Percentiles rank a stretch among this genome's conserved stretches.
These are phyloP conservation scores for Chlorophyllum brunneum DNA, from an alignment of 768 basidiomycete genomes.

Conservation along the genomic window DNA sequence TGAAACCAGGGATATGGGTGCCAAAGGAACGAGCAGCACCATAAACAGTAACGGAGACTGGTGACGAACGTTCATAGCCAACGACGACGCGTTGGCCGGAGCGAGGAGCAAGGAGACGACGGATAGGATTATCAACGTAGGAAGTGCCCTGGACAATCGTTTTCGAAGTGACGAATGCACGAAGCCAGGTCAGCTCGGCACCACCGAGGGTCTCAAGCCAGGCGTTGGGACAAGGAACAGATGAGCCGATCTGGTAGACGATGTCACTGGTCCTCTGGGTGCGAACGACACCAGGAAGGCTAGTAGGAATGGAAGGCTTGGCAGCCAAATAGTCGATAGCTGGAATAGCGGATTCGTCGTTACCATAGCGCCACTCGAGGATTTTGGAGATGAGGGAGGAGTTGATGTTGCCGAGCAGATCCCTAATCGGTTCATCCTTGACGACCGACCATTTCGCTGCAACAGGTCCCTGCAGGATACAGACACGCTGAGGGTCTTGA, in stretches of 20 bases:
- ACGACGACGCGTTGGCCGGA: conserved; percentile 75
- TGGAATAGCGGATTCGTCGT: conserved; percentile 74
- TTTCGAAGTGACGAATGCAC: conserved; percentile 75
- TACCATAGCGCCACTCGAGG: conserved; percentile 71
- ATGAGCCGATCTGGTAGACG: conserved; percentile 46
- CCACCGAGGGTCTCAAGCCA: conserved; percentile 91
- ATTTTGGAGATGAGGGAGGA: conserved; percentile 72
- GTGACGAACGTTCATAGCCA: conserved; percentile 36
- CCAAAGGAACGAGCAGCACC: conserved; percentile 83
- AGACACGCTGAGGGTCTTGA: conserved; percentile 97
- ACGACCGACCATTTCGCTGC: conserved; percentile 82
- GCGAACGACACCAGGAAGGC: conserved; percentile 38
- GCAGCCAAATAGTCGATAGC: conserved; percentile 77
- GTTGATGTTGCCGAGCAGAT: conserved; percentile 87
- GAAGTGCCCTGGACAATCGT: conserved; percentile 84
- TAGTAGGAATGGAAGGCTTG: conserved; percentile 30
- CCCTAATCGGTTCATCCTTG: conserved; percentile 93
- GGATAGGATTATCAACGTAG: conserved; percentile 87
- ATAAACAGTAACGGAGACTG: conserved; percentile 60
- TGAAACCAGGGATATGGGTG: conserved; percentile 68
- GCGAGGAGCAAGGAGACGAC: conserved; percentile 83
- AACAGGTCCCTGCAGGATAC: conserved; percentile 95
- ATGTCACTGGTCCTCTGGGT: conserved; percentile 40
- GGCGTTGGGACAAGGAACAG: conserved; percentile 53
- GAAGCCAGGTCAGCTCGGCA: conserved; percentile 77